Evolutionary conservation across 345 rosid genomes (phyloP), one percentile per base, ranked within the genome.

Genomic region (Rhizophora mangle): DNA sequence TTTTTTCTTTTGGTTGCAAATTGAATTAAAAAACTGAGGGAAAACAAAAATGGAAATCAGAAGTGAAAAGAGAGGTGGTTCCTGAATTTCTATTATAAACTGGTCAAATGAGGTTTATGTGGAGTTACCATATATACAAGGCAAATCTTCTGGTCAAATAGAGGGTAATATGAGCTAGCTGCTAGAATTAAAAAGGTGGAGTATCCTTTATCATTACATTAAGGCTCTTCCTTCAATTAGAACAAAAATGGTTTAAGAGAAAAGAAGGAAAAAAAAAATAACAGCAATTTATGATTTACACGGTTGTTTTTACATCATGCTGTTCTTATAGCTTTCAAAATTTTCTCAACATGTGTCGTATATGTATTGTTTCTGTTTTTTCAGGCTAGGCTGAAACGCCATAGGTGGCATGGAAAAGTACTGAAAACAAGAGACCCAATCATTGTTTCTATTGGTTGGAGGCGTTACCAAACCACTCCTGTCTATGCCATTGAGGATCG

Each of bases 361-460:
- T 51, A 31, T 74, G 46, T 64, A 31, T 34, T 24, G 6, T 60
- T 63, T 30, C 51, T 67, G 24, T 78, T 47, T 62, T 72, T 80
- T 49, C 80, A 95, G 96, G 86, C 86, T 60, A 85, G 96, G 81
- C 73, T 95, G 69, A 95, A 95, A 82, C 82, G 76, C 64, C 97
- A 95, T 65, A 88, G 98, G 72, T 95, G 99, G 99, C 96, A 87
- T 82, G 85, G 78, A 79, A 90, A 92, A 77, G 92, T 90, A 54
- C 86, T 89, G 66, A 90, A 89, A 85, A 92, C 92, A 8, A 87
- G 88, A 76, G 98, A 95, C 68, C 98, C 98, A 53, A 84, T 92
- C 62, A 87, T 90, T 79, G 88, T 92, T 39, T 95, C 98, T 60
- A 79, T 92, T 65, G 99, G 99, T 43, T 90, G 99, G 99, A 88